A percentile compares a stretch with the other conserved stretches of the same genome.
phyloP scores from a whole-genome alignment of 345 rosid species.

The Gossypium stocksii region DNA sequence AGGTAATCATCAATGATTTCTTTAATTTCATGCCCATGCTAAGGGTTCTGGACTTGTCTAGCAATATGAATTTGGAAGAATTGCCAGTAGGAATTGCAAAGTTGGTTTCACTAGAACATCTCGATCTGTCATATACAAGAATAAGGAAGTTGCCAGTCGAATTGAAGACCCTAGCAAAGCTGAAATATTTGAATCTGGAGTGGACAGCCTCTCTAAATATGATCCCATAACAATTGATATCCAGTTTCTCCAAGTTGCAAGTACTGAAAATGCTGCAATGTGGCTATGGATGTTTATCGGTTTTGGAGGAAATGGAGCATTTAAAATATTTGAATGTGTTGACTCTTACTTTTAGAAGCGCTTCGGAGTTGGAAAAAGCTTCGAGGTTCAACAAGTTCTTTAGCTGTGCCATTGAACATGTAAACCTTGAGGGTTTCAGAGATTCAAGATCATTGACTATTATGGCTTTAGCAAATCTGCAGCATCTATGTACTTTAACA shows the following conservation, averaged over 20 bases:
- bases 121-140: fast-evolving
- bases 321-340: neutral
- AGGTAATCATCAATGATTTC: neutral
- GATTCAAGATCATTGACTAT: neutral
- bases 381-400: neutral
- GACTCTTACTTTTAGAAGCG: neutral
- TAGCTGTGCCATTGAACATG: neutral
- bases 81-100: neutral
- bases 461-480: neutral
- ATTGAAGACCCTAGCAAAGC: neutral
- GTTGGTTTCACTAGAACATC: neutral
- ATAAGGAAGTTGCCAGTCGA: neutral
- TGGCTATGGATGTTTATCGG: neutral
- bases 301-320: neutral
- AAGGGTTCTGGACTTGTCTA: neutral
- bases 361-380: neutral
- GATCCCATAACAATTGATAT: neutral
- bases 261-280: fast-evolving
- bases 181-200: neutral
- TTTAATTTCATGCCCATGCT: neutral
- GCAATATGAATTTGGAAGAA: fast-evolving
- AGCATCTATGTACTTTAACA: neutral
- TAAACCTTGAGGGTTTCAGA: neutral
- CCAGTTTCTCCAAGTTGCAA: neutral
- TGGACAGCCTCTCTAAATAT: fast-evolving